These are phyloP conservation scores for Lactifluus piperatus DNA, from an alignment of 768 basidiomycete genomes.

Conservation along the genomic window DNA sequence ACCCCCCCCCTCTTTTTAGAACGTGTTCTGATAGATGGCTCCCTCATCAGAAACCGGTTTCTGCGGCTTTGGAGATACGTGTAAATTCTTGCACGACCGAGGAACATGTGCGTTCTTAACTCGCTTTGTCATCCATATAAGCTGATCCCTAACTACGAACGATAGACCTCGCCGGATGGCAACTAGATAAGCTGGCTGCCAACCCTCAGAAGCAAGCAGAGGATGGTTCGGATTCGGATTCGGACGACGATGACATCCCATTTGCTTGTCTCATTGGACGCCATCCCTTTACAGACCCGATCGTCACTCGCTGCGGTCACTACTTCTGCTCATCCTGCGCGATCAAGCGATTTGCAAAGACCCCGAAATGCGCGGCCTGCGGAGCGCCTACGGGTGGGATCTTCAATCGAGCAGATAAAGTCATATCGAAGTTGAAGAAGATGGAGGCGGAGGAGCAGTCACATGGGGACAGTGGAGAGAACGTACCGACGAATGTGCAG, in stretches of 20 bases:
- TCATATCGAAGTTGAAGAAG: constrained; percentile 80
- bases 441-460: constrained; percentile 51
- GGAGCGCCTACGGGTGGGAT: constrained; percentile 90
- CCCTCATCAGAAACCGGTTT: constrained; percentile 84
- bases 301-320: constrained; percentile 94
- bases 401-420: constrained; percentile 92
- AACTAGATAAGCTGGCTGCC: constrained; percentile 88
- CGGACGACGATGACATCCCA: constrained; percentile 82
- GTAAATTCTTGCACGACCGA: constrained; percentile 97
- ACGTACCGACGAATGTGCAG: constrained; percentile 21
- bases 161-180: constrained; percentile 94
- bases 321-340: constrained; percentile 95
- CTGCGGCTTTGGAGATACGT: constrained; percentile 98
- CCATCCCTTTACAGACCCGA: constrained; percentile 88
- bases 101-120: constrained; percentile 66
- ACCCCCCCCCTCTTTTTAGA: neutral
- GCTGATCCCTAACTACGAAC: neutral
- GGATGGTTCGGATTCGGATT: constrained; percentile 56
- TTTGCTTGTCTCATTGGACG: constrained; percentile 99
- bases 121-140: constrained; percentile 15
- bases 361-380: constrained; percentile 93
- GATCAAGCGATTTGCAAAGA: constrained; percentile 89
- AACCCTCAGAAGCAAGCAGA: constrained; percentile 51
- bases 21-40: constrained; percentile 1
- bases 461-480: constrained; percentile 32